Evolutionary conservation across 192 early-diverging fungal genomes (phyloP).

Genomic region (Thamnidium elegans): DNA sequence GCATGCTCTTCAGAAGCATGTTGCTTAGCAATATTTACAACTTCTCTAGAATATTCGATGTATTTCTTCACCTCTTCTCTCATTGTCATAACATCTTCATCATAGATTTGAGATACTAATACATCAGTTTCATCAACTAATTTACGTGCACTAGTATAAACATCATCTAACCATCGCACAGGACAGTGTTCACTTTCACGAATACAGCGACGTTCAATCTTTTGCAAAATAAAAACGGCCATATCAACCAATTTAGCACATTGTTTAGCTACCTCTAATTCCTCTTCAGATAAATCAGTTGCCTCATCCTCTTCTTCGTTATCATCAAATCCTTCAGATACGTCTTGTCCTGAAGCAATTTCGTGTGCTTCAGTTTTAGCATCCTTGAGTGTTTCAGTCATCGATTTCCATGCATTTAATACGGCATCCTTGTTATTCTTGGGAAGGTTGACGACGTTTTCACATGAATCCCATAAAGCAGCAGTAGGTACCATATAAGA

Average conservation of each 20-base stretch:
- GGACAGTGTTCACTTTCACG: not conserved
- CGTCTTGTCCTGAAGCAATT: constrained; percentile 15
- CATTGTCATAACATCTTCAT: constrained; percentile 24
- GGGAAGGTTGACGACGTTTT: not conserved
- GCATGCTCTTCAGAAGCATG: constrained; percentile 19
- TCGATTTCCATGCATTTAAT: constrained; percentile 7
- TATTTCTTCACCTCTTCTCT: constrained; percentile 11
- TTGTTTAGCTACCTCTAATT: constrained; percentile 14
- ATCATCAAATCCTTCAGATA: constrained; percentile 15
- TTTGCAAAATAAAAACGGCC: constrained; percentile 21
- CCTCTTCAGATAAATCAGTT: constrained; percentile 9
- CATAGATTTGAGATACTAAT: constrained; percentile 26
- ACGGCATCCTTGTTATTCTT: constrained; percentile 28
- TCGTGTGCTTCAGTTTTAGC: constrained; percentile 26
- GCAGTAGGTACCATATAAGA: constrained; percentile 31
- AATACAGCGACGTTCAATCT: constrained; percentile 25
- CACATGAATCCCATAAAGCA: constrained; percentile 30
- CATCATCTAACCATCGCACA: constrained; percentile 6
- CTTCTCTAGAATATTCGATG: constrained; percentile 5
- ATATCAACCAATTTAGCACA: constrained; percentile 19
- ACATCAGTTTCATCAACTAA: constrained; percentile 31
- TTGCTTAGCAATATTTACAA: constrained; percentile 17
- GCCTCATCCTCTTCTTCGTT: constrained; percentile 25
- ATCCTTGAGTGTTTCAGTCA: constrained; percentile 23
- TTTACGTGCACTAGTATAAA: not conserved